These are phyloP conservation scores for Alternaria panax DNA, from an alignment of 2,329 filamentous ascomycete genomes.

Conservation along the genomic window DNA sequence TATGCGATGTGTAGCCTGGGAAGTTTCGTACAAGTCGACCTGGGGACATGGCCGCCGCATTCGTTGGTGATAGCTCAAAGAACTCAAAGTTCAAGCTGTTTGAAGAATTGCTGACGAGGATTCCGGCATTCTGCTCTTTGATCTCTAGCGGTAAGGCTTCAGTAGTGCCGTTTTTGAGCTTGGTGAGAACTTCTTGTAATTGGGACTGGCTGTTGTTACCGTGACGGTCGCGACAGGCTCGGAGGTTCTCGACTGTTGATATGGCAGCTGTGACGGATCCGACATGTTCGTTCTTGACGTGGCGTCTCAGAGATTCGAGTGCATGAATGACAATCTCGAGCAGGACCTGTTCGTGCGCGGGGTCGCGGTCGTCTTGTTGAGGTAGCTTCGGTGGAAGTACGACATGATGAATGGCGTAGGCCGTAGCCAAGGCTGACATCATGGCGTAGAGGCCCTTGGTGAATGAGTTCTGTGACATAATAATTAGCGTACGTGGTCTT, in stretches of 20 bases:
- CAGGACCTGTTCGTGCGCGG: constrained; percentile 21
- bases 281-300: constrained; percentile 5
- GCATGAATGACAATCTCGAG: constrained; percentile 17
- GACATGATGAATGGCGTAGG: constrained; percentile 50
- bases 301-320: constrained; percentile 17
- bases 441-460: not conserved
- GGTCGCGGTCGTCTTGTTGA: constrained; percentile 41
- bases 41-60: constrained; percentile 48
- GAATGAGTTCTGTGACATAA: not conserved
- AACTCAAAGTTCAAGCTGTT: constrained; percentile 49
- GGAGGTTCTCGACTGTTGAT: constrained; percentile 24
- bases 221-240: constrained; percentile 4
- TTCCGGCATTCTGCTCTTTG: constrained; percentile 56
- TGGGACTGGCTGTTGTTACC: constrained; percentile 23
- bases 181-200: constrained; percentile 19
- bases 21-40: constrained; percentile 56
- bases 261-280: constrained; percentile 15
- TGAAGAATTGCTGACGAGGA: constrained; percentile 49
- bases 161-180: constrained; percentile 11
- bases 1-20: constrained; percentile 51
- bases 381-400: constrained; percentile 60
- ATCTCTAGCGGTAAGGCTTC: constrained; percentile 51
- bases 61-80: constrained; percentile 58
- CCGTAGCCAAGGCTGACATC: constrained; percentile 6
- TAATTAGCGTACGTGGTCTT: not conserved